phyloP scores from a whole-genome alignment of 495 filamentous ascomycete genomes.

The Aspergillus cristatus region DNA sequence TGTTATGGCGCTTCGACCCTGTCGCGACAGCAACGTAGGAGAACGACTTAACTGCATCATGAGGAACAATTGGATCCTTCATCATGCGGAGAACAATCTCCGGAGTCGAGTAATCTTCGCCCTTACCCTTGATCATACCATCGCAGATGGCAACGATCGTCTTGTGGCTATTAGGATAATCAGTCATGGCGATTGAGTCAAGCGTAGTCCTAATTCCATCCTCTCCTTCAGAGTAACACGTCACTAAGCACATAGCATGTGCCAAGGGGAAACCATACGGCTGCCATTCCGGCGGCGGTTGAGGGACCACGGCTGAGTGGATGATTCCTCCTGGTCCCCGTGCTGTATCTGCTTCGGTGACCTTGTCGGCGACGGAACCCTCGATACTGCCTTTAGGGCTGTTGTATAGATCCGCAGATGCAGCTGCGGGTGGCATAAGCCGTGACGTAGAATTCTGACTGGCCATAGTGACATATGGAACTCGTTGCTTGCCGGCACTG shows the following conservation, averaged over 20 bases:
- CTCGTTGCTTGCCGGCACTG: constrained; percentile 39
- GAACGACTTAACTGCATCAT: constrained; percentile 74
- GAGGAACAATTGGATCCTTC: constrained; percentile 73
- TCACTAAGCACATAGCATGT: constrained; percentile 89
- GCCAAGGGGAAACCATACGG: constrained; percentile 93
- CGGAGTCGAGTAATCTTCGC: constrained; percentile 78
- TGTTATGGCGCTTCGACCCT: constrained; percentile 96
- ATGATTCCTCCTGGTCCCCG: constrained; percentile 88
- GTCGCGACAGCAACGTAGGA: constrained; percentile 96
- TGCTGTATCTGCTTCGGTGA: constrained; percentile 54
- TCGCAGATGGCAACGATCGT: constrained; percentile 93
- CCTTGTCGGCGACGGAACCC: too few relatives aligned
- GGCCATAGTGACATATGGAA: constrained; percentile 84
- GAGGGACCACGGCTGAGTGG: constrained; percentile 90
- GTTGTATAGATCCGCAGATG: constrained; percentile 58
- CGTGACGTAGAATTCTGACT: constrained; percentile 77
- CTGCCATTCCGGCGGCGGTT: constrained; percentile 95
- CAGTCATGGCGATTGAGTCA: constrained; percentile 93
- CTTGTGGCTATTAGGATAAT: constrained; percentile 99
- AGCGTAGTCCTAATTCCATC: constrained; percentile 87
- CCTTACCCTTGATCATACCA: constrained; percentile 94
- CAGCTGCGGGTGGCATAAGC: constrained; percentile 53
- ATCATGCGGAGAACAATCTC: constrained; percentile 91
- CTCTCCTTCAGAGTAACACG: constrained; percentile 94
- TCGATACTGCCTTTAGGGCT: constrained; percentile 64